A percentile compares a stretch with the other conserved stretches of the same genome.
phyloP scores from a whole-genome alignment of 805 yeast species.

The Metschnikowia sp. region DNA sequence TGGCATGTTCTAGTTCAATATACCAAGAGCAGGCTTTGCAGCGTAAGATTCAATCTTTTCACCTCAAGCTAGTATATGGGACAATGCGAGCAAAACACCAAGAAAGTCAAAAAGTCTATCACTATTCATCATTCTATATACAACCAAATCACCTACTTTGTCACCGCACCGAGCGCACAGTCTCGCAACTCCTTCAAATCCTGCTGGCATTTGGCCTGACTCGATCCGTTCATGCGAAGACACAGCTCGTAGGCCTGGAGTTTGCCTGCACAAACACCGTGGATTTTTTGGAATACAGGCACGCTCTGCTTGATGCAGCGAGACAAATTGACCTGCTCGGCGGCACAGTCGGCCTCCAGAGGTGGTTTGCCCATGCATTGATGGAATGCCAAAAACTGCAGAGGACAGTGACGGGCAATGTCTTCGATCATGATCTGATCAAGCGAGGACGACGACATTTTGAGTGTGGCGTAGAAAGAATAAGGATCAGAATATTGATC shows the following conservation, averaged over 20 bases:
- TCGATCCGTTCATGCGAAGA: slow-evolving; percentile 45
- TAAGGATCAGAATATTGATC: too few relatives aligned
- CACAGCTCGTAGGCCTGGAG: slow-evolving; percentile 67
- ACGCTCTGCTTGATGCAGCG: slow-evolving; percentile 61
- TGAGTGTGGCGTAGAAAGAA: neutral
- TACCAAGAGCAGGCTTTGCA: too few relatives aligned
- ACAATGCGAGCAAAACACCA: too few relatives aligned
- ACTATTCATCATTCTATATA: neutral
- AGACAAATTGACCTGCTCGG: slow-evolving; percentile 56
- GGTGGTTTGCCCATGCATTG: slow-evolving; percentile 64
- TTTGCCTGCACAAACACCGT: slow-evolving; percentile 54
- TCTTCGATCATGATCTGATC: slow-evolving; percentile 79
- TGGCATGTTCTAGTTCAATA: too few relatives aligned
- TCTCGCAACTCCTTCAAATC: slow-evolving; percentile 55
- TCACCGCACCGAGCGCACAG: slow-evolving; percentile 46
- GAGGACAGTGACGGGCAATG: slow-evolving; percentile 73
- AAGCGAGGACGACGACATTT: slow-evolving; percentile 25
- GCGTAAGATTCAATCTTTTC: too few relatives aligned
- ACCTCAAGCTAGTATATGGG: too few relatives aligned
- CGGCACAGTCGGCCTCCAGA: slow-evolving; percentile 47
- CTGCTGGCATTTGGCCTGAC: slow-evolving; percentile 47
- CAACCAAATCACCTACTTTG: neutral
- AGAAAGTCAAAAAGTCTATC: neutral
- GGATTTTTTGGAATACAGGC: slow-evolving; percentile 70
- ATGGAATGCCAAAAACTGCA: slow-evolving; percentile 67